These are phyloP conservation scores for Populus tomentosa DNA, from an alignment of 441 rosid species.

Conservation along the genomic window DNA sequence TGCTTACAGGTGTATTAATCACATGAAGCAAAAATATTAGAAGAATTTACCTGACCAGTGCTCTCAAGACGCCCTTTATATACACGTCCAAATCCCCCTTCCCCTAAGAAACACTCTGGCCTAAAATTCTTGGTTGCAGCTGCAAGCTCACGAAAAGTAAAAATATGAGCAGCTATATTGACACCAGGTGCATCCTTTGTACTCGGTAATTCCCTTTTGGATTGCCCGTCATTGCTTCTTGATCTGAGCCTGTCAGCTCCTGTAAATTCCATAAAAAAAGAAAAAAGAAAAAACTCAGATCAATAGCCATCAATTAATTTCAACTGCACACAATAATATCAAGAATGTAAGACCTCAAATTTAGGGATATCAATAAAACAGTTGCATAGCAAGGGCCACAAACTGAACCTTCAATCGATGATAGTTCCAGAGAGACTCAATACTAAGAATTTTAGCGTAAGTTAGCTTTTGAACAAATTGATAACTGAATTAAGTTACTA, in stretches of 20 bases:
- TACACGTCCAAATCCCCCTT: conserved; percentile 97
- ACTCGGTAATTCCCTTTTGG: conserved; percentile 51
- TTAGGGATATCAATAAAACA: background rate
- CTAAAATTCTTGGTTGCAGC: conserved; percentile 90
- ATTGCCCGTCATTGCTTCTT: conserved; percentile 56
- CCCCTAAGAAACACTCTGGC: conserved; percentile 88
- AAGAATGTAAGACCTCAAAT: background rate
- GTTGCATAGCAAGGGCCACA: too few relatives aligned
- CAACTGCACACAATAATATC: background rate
- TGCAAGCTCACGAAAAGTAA: conserved; percentile 80
- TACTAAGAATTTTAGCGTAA: background rate
- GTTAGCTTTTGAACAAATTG: background rate
- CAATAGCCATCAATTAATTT: conserved; percentile 1
- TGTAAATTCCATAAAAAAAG: conserved; percentile 36
- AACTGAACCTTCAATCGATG: too few relatives aligned
- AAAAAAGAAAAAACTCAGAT: conserved; percentile 13
- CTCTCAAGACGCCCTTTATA: conserved; percentile 83
- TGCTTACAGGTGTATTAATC: background rate
- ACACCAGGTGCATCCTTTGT: conserved; percentile 55
- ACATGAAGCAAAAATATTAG: background rate
- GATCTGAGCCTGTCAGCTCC: conserved; percentile 74
- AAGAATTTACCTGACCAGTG: conserved; percentile 75
- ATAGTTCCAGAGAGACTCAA: background rate
- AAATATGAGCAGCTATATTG: conserved; percentile 81
- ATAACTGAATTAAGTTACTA: background rate